Percentiles rank a stretch among this genome's conserved stretches.
These are phyloP conservation scores for Toxicodendron radicans DNA, from an alignment of 345 rosid species.

Conservation along the genomic window DNA sequence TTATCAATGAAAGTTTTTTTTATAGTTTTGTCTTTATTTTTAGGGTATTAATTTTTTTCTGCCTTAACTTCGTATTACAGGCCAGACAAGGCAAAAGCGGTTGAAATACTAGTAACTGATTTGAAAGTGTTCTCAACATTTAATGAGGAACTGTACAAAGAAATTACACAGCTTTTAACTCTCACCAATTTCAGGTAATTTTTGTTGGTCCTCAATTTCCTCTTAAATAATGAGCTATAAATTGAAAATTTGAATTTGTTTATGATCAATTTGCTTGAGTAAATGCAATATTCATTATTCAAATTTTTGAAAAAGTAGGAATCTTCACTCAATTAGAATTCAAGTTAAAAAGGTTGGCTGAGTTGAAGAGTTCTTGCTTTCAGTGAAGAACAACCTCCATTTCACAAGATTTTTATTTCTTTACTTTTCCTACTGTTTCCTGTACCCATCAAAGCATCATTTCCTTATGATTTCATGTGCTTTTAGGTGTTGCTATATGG, in stretches of 20 bases:
- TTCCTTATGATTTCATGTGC: not conserved
- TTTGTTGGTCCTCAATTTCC: not conserved
- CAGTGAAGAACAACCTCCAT: not conserved
- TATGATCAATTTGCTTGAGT: not conserved
- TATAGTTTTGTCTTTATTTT: not conserved
- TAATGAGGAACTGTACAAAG: slow-evolving; percentile 74
- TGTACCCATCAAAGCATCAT: not conserved
- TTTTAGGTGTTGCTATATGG: not conserved
- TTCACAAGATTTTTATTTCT: not conserved
- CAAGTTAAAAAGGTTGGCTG: not conserved
- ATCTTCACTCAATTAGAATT: slow-evolving; percentile 4
- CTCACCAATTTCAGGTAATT: slow-evolving; percentile 67
- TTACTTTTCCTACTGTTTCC: not conserved
- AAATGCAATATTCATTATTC: not conserved
- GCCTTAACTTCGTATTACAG: slow-evolving; percentile 31
- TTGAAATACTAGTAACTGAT: slow-evolving; percentile 66
- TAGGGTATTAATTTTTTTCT: not conserved
- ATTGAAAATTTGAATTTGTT: slow-evolving; percentile 6
- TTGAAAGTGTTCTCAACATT: slow-evolving; percentile 71
- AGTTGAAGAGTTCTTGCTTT: not conserved
- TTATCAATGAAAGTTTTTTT: slow-evolving; percentile 1
- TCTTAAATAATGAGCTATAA: not conserved
- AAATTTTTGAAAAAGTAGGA: not conserved
- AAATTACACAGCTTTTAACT: slow-evolving; percentile 73
- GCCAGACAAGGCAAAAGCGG: slow-evolving; percentile 77